phyloP scores from a whole-genome alignment of 768 basidiomycete species.

The Phylloporus arenicola region DNA sequence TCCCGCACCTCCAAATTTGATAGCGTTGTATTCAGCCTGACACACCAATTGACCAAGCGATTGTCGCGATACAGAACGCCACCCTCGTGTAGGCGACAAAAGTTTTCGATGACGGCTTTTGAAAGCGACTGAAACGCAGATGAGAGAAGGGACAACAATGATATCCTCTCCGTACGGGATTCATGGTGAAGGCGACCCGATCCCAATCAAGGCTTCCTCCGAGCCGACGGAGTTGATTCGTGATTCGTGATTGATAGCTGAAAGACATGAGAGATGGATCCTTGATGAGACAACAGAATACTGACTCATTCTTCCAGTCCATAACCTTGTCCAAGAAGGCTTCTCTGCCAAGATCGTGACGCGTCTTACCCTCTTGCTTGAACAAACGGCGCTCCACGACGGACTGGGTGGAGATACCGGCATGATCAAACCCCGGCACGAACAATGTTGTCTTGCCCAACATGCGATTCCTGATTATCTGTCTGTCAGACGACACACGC shows the following conservation, averaged over 20 bases:
- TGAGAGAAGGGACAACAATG: not conserved
- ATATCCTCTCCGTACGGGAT: slow-evolving; percentile 49
- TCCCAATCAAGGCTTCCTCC: slow-evolving; percentile 96
- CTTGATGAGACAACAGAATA: slow-evolving; percentile 9
- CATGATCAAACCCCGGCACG: slow-evolving; percentile 93
- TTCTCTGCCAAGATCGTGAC: slow-evolving; percentile 94
- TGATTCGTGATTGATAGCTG: slow-evolving; percentile 92
- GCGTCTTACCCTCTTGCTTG: slow-evolving; percentile 74
- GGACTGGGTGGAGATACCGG: slow-evolving; percentile 96
- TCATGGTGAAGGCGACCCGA: slow-evolving; percentile 93
- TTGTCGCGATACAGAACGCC: slow-evolving; percentile 94
- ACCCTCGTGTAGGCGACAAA: slow-evolving; percentile 86
- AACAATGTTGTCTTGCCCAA: slow-evolving; percentile 85
- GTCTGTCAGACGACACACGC: not conserved
- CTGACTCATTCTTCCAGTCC: slow-evolving; percentile 97
- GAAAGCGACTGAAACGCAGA: slow-evolving; percentile 50
- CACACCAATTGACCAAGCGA: slow-evolving; percentile 97
- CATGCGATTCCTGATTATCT: slow-evolving; percentile 80
- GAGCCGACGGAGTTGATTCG: slow-evolving; percentile 78
- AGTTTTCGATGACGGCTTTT: slow-evolving; percentile 86
- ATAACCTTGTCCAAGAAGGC: slow-evolving; percentile 85
- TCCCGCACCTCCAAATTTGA: slow-evolving; percentile 89
- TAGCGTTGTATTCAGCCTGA: slow-evolving; percentile 88
- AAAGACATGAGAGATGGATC: not conserved
- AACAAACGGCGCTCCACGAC: slow-evolving; percentile 92